phyloP scores from a whole-genome alignment of 305 asterid species.

The Plantago lanceolata region DNA sequence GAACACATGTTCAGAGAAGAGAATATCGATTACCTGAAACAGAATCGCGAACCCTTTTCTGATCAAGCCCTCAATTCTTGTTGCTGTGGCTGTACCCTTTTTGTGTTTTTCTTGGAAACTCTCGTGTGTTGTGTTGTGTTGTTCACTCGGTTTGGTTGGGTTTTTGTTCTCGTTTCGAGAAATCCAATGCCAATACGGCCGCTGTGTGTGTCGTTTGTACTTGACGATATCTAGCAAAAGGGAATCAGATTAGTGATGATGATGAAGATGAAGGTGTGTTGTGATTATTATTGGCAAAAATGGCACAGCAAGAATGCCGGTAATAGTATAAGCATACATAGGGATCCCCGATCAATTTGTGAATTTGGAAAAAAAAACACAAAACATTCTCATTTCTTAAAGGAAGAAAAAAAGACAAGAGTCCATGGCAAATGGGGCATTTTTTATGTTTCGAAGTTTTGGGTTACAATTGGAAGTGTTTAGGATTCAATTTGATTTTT shows the following conservation, averaged over 20 bases:
- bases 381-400: conserved; percentile 9
- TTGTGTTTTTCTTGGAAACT: neutral
- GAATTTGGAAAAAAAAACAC: neutral
- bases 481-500: no score
- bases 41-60: conserved; percentile 15
- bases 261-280: neutral
- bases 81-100: no score
- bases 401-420: neutral
- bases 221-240: conserved; percentile 1
- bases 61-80: neutral
- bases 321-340: neutral
- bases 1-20: neutral
- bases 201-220: conserved; percentile 2
- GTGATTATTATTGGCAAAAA: neutral
- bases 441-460: no score
- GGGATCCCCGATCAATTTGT: conserved; percentile 2
- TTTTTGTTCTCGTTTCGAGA: neutral
- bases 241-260: neutral
- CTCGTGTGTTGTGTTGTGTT: no score
- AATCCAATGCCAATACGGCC: neutral
- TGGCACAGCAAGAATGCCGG: neutral
- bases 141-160: neutral
- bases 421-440: neutral
- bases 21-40: conserved; percentile 32
- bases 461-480: no score